A percentile compares a stretch with the other conserved stretches of the same genome.
Conservation (phyloP, 2,329 filamentous ascomycete genomes). For the Hirsutella minnesotensis region DNA sequence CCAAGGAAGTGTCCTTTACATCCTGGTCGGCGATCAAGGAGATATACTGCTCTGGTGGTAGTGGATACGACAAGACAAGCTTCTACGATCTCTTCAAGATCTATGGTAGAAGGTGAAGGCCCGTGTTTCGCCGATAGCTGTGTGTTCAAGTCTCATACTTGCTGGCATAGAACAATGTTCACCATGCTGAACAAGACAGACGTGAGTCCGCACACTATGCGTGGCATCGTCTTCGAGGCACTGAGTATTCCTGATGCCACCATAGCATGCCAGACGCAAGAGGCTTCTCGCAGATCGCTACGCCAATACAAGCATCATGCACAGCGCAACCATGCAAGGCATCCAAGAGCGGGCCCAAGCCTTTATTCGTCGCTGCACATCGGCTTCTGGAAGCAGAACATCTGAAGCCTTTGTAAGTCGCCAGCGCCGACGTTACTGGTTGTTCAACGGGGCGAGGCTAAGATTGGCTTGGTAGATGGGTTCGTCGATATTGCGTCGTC, state of each 20-base stretch:
- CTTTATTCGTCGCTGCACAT: constrained; percentile 42
- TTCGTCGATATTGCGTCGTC: constrained; percentile 8
- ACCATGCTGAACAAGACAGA: constrained; percentile 42
- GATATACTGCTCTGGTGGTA: constrained; percentile 50
- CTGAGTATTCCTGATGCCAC: neutral
- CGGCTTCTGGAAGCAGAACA: constrained; percentile 25
- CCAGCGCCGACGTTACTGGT: no score
- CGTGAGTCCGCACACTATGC: constrained; percentile 19
- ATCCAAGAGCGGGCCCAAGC: constrained; percentile 43
- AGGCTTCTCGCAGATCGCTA: constrained; percentile 55
- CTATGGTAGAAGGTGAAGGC: constrained; percentile 39
- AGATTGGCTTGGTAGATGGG: constrained; percentile 15
- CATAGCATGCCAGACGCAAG: constrained; percentile 50
- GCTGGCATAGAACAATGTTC: constrained; percentile 41
- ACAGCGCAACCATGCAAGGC: constrained; percentile 38
- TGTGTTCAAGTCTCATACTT: neutral
- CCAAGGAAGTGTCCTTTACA: constrained; percentile 47
- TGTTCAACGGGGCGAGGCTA: no score
- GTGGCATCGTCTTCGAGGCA: neutral
- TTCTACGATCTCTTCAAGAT: constrained; percentile 51
- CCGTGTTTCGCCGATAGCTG: neutral
- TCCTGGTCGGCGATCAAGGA: constrained; percentile 45
- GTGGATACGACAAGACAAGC: constrained; percentile 53
- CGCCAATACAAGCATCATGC: constrained; percentile 55
- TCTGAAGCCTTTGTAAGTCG: constrained; percentile 50